These are phyloP conservation scores for Calonectria multiphialidica DNA, from an alignment of 2,329 filamentous ascomycete species.

Conservation along the genomic window DNA sequence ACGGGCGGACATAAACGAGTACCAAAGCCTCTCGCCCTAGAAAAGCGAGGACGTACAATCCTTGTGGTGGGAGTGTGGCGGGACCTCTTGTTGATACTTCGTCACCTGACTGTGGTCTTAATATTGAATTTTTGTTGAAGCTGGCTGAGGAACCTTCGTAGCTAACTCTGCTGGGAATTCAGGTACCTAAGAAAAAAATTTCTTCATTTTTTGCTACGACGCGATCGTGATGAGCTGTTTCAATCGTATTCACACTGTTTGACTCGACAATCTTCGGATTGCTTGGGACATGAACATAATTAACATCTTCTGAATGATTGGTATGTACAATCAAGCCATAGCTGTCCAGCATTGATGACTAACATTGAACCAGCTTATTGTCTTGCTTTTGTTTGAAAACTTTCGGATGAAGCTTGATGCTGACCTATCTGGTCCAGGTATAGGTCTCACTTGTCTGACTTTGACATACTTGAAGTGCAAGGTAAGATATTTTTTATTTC, in stretches of 20 bases:
- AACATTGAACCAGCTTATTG: slow-evolving; percentile 24
- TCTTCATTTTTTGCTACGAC: slow-evolving; percentile 32
- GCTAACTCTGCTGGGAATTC: slow-evolving; percentile 47
- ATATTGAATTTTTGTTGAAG: slow-evolving; percentile 44
- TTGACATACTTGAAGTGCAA: neutral
- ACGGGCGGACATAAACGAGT: slow-evolving; percentile 77
- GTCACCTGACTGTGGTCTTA: slow-evolving; percentile 69
- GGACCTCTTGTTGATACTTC: slow-evolving; percentile 75
- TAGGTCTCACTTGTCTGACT: neutral
- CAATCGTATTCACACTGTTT: slow-evolving; percentile 72
- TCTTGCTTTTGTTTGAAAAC: neutral
- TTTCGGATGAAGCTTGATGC: slow-evolving; percentile 13
- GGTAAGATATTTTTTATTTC: slow-evolving; percentile 28
- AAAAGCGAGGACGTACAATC: slow-evolving; percentile 73
- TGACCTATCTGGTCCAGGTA: slow-evolving; percentile 32
- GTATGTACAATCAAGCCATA: slow-evolving; percentile 43
- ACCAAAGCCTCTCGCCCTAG: slow-evolving; percentile 58
- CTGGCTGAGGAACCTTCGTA: slow-evolving; percentile 34
- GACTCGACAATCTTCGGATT: slow-evolving; percentile 56
- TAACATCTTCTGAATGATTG: slow-evolving; percentile 66
- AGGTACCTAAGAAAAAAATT: slow-evolving; percentile 49
- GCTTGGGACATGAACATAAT: slow-evolving; percentile 64
- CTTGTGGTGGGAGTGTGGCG: slow-evolving; percentile 64
- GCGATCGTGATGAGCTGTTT: slow-evolving; percentile 61
- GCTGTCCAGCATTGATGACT: neutral